Evolutionary conservation across 208 protist genomes (phyloP).

Genomic region (Acanthamoeba divionensis): DNA sequence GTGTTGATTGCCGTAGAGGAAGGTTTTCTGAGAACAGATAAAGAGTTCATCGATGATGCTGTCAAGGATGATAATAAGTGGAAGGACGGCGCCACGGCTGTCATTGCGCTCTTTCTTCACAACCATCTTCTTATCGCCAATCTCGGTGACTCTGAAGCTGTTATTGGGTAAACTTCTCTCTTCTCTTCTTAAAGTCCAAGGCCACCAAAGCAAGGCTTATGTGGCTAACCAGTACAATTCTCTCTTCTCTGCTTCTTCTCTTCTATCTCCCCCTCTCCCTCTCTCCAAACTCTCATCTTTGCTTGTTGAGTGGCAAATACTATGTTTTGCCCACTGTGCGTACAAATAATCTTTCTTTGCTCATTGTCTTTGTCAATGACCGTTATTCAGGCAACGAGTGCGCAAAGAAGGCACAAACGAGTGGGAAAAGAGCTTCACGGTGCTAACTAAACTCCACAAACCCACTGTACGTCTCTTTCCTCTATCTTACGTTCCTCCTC

Average conservation of each 20-base stretch:
- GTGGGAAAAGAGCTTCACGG: not conserved
- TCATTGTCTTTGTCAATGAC: not conserved
- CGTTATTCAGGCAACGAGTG: not conserved
- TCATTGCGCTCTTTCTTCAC: not conserved
- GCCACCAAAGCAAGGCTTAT: too few relatives aligned
- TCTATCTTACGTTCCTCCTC: not conserved
- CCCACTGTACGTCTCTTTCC: not conserved
- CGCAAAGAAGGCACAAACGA: not conserved
- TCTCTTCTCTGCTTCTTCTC: too few relatives aligned
- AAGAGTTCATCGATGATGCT: conserved; percentile 3
- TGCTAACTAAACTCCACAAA: conserved; percentile 17
- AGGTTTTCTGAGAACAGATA: not conserved
- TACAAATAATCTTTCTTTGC: too few relatives aligned
- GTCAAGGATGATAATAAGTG: not conserved
- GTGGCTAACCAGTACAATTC: too few relatives aligned
- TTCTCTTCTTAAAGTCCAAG: not conserved
- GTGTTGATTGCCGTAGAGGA: not conserved
- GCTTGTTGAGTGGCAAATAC: too few relatives aligned
- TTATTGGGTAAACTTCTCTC: not conserved
- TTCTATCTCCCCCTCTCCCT: too few relatives aligned
- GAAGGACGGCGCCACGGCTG: conserved; percentile 8
- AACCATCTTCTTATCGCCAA: not conserved
- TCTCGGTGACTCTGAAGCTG: conserved; percentile 1
- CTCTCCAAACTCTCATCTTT: too few relatives aligned
- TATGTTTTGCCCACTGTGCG: too few relatives aligned